These are phyloP conservation scores for Musa schizocarpa DNA, from an alignment of 176 grass and related monocot genomes.

Conservation along the genomic window DNA sequence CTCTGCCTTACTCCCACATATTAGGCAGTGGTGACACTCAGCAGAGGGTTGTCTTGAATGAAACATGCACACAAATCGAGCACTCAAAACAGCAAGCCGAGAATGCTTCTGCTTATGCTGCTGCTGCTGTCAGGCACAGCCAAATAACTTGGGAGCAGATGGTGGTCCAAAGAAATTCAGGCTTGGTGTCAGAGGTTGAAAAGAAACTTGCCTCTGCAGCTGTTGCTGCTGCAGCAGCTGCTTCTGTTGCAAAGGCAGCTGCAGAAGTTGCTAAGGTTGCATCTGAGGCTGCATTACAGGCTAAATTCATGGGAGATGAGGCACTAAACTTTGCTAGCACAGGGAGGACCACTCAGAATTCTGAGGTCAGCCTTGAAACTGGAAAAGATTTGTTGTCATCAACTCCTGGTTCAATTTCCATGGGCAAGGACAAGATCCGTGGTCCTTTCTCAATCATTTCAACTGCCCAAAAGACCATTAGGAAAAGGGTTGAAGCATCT, in stretches of 20 bases:
- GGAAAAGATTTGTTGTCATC: constrained; percentile 26
- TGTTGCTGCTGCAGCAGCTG: constrained; percentile 70
- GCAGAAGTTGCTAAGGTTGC: constrained; percentile 91
- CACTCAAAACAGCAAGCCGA: constrained; percentile 57
- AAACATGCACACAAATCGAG: constrained; percentile 38
- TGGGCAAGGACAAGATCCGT: constrained; percentile 31
- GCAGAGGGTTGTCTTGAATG: constrained; percentile 40
- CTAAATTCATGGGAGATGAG: constrained; percentile 92
- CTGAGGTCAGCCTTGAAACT: constrained; percentile 23
- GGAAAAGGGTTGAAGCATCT: constrained; percentile 76
- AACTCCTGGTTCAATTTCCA: constrained; percentile 34
- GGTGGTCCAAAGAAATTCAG: constrained; percentile 29
- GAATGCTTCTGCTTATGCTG: constrained; percentile 51
- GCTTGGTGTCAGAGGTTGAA: constrained; percentile 58
- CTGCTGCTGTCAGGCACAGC: constrained; percentile 49
- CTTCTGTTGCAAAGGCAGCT: constrained; percentile 86
- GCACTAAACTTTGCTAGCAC: constrained; percentile 24
- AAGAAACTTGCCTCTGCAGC: constrained; percentile 72
- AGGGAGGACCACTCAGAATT: constrained; percentile 19
- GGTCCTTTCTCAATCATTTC: constrained; percentile 53
- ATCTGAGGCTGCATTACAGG: constrained; percentile 68
- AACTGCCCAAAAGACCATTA: constrained; percentile 59
- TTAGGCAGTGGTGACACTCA: constrained; percentile 24
- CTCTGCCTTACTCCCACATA: constrained; percentile 40
- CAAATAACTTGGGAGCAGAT: constrained; percentile 66